These are phyloP conservation scores for Coemansia sp. DNA, from an alignment of 192 early-diverging fungal species.

Conservation along the genomic window DNA sequence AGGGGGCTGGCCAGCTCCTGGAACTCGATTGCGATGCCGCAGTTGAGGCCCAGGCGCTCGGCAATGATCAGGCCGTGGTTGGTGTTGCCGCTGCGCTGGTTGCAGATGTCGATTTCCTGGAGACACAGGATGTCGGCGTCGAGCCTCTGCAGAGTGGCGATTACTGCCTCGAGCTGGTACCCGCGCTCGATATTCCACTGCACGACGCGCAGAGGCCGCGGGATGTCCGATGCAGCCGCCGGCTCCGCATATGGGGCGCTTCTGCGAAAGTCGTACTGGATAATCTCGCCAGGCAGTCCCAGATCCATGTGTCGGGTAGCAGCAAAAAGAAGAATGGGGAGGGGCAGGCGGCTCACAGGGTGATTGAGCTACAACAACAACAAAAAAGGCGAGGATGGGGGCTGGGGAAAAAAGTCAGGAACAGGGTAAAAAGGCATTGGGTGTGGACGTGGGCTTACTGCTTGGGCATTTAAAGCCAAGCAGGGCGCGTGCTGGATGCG, in stretches of 20 bases:
- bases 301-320: conserved; percentile 24
- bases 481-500: neutral
- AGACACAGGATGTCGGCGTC: conserved; percentile 70
- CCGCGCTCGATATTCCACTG: conserved; percentile 86
- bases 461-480: neutral
- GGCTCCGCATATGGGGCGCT: neutral
- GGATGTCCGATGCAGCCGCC: conserved; percentile 12
- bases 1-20: conserved; percentile 63
- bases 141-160: conserved; percentile 54
- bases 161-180: conserved; percentile 62
- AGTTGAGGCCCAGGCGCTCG: conserved; percentile 57
- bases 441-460: neutral
- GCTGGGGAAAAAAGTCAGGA: neutral
- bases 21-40: conserved; percentile 72
- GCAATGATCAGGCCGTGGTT: conserved; percentile 66
- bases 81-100: conserved; percentile 60
- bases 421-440: neutral
- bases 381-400: neutral
- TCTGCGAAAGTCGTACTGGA: conserved; percentile 40
- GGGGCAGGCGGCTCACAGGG: neutral
- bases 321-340: neutral
- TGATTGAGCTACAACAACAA: neutral
- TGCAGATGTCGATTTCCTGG: conserved; percentile 77
- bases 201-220: conserved; percentile 57
- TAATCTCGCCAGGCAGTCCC: conserved; percentile 39